Evolutionary conservation across 2,329 filamentous ascomycete species (phyloP).

Genomic region (Fusarium transvaalense): DNA sequence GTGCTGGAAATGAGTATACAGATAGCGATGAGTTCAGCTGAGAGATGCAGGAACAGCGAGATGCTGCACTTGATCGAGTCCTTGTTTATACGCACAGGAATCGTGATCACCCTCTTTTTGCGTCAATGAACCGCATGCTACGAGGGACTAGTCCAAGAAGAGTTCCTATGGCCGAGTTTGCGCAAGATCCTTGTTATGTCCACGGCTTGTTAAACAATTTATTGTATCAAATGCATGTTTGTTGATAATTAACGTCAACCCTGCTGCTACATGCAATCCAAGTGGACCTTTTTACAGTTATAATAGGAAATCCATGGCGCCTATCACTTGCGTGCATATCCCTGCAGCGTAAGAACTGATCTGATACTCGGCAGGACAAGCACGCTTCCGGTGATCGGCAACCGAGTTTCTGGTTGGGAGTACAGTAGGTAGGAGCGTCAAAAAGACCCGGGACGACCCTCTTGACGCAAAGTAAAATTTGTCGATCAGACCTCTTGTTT

Average conservation of each 20-base stretch:
- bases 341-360: neutral
- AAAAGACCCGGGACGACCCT: neutral
- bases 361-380: neutral
- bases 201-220: neutral
- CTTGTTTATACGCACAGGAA: slow-evolving; percentile 20
- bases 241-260: neutral
- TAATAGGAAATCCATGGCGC: slow-evolving; percentile 3
- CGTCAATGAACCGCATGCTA: neutral
- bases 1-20: neutral
- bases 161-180: neutral
- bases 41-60: neutral
- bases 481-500: neutral
- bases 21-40: neutral
- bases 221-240: neutral
- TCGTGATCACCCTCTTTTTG: neutral
- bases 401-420: neutral
- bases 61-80: neutral
- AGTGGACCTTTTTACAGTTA: neutral
- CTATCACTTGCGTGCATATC: neutral
- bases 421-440: neutral
- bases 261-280: neutral
- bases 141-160: neutral
- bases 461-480: neutral
- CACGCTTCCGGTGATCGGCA: neutral
- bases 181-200: neutral